Evolutionary conservation across 2,329 filamentous ascomycete genomes (phyloP), one percentile per base, ranked within the genome.

Genomic region (Phyllosticta citriasiana): DNA sequence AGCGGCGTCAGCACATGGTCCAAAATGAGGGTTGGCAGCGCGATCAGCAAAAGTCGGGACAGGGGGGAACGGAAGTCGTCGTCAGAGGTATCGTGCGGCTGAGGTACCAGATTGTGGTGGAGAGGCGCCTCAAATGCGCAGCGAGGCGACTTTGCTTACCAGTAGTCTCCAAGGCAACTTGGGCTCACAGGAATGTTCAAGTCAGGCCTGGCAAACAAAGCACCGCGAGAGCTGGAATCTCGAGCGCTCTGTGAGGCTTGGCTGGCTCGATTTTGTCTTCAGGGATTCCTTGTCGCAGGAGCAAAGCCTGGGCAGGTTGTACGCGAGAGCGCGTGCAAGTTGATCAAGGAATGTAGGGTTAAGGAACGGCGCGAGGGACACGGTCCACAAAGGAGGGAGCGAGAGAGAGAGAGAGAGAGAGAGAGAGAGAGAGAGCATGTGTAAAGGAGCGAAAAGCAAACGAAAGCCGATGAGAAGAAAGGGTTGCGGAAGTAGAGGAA

Each of bases 1-100:
- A 62, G 60, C 60, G 60, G 60, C 60, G 52, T 62, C 51, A 62
- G 60, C 25, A 47, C 40, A 47, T 47, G 40, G 40, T n/a, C n/a
- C n/a, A 16, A 47, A 47, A 5, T 47, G 40, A 47, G 40, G 14
- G 40, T 47, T 47, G 40, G 40, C 14, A 47, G 40, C 40, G 7
- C 40, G 14, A 47, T n/a, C 16, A n/a, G 14, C 40, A 47, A 16
- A 12, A 16, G 27, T 7, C 4, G 33, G 33, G 33, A 40, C 33
- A 40, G 33, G 33, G 33, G 33, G 9, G 33, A 40, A 19, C 16
- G 33, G 33, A 7, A 47, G 40, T 14, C 40, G 40, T n/a, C 4
- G 14, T 47, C 40, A 47, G 14, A 47, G 14, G 6, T n/a, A 47
- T 47, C 40, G 40, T 47, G 16, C 16, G 40, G 40, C 40, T 47